Evolutionary conservation across 441 rosid species (phyloP), one percentile per base, ranked within the genome.

Genomic region (Sinapis alba): DNA sequence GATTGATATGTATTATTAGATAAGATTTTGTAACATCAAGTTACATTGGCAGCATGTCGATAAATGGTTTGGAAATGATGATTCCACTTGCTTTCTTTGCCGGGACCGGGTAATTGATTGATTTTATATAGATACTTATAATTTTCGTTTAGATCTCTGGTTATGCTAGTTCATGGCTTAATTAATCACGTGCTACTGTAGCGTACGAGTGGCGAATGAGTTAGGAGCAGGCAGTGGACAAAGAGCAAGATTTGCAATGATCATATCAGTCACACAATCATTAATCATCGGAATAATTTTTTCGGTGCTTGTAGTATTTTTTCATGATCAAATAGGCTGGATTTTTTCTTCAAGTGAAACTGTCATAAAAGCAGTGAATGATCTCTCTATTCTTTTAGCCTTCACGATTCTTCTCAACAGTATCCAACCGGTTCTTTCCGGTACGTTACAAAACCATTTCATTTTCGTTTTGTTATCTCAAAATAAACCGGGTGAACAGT

Each of bases 121-220:
- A n/a, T n/a, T 8, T 0, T 36, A 2, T 36, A 36, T 36, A 36
- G 13, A 11, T 36, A 36, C 43, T 36, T 36, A n/a, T 11, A 36
- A 3, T 11, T 36, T 36, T 36, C n/a, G 43, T 36, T 11, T 36
- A 36, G 43, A 36, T 36, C 43, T 36, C 13, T 36, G 18, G 51
- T 24, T 32, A 6, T 5, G 11, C 69, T 43, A 65, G 36, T 45
- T 24, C 56, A 15, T 23, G 1, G 34, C 15, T 21, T 8, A 32
- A 36, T 36, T 10, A 36, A 36, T 36, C 43, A 36, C 12, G 3
- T 36, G 43, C 43, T 36, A 3, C 11, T 36, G 19, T 84, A 89
- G 92, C 11, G 93, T 90, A n/a, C 82, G 98, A 77, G 93, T 93
- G 4, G 84, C 93, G 0, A 93, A 90, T 73, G 98, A 90, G 62